A percentile compares a stretch with the other conserved stretches of the same genome.
Conservation (phyloP, 257 asterid genomes). For the Nicotiana tabacum region DNA sequence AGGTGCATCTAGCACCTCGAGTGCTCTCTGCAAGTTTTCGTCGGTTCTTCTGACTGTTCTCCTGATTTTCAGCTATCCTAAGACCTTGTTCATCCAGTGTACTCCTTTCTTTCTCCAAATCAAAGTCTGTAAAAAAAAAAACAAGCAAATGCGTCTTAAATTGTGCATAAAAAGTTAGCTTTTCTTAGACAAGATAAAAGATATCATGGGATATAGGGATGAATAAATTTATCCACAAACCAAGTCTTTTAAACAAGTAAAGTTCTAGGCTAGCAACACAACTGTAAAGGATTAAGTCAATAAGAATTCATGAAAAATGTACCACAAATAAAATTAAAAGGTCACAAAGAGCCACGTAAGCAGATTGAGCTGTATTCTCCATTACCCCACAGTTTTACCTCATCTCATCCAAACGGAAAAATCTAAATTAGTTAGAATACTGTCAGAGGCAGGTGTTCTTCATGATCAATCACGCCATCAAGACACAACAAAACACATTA, state of each 20-base stretch:
- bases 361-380: slow-evolving; percentile 1
- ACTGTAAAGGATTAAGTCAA: background rate
- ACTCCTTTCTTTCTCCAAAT: slow-evolving; percentile 89
- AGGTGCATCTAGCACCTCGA: slow-evolving; percentile 53
- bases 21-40: slow-evolving; percentile 99
- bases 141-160: background rate
- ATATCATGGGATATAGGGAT: background rate
- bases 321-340: background rate
- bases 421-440: background rate
- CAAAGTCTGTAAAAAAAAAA: slow-evolving; percentile 57
- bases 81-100: slow-evolving; percentile 92
- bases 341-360: background rate
- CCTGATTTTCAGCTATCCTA: slow-evolving; percentile 96
- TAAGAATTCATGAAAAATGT: background rate
- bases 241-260: background rate
- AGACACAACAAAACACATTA: background rate
- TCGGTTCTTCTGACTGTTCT: slow-evolving; percentile 95
- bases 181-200: slow-evolving; percentile 2
- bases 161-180: background rate
- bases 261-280: slow-evolving; percentile 4
- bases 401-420: background rate
- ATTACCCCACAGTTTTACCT: background rate
- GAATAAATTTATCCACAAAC: background rate
- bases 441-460: background rate
- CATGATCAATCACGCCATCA: background rate